phyloP scores from a whole-genome alignment of 2,329 filamentous ascomycete genomes.

The Cyanodermella asteris region DNA sequence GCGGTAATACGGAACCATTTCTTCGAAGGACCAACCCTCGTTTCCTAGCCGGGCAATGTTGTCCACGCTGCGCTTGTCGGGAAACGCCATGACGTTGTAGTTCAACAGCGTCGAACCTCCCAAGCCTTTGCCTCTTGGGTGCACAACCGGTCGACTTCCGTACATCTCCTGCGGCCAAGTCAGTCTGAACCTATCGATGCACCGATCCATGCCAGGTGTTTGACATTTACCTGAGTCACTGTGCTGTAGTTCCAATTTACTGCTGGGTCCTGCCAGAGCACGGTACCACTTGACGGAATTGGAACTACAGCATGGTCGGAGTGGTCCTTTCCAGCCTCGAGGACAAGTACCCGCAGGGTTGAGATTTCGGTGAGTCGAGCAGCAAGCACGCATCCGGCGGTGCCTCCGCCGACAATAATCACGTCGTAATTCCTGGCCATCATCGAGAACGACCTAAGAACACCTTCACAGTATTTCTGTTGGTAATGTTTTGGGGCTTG shows the following conservation, averaged over 20 bases:
- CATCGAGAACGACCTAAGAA: too few relatives aligned
- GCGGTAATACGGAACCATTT: constrained; percentile 11
- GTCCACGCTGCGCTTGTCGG: constrained; percentile 7
- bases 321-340: constrained; percentile 1
- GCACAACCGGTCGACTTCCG: constrained; percentile 6
- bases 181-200: too few relatives aligned
- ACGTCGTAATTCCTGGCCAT: constrained; percentile 1
- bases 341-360: background rate
- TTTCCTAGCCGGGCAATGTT: constrained; percentile 14
- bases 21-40: constrained; percentile 11
- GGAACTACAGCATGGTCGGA: constrained; percentile 1
- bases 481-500: too few relatives aligned
- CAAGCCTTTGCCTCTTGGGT: constrained; percentile 16
- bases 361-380: background rate
- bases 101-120: constrained; percentile 20
- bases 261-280: too few relatives aligned
- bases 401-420: constrained; percentile 2
- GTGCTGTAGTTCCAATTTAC: too few relatives aligned
- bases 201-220: too few relatives aligned
- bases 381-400: constrained; percentile 2
- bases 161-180: too few relatives aligned
- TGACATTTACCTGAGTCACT: too few relatives aligned
- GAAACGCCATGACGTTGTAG: constrained; percentile 11
- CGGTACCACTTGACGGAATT: too few relatives aligned
- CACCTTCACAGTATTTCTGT: too few relatives aligned